phyloP scores from a whole-genome alignment of 1,139 yeast species.

The Candida dubliniensis region DNA sequence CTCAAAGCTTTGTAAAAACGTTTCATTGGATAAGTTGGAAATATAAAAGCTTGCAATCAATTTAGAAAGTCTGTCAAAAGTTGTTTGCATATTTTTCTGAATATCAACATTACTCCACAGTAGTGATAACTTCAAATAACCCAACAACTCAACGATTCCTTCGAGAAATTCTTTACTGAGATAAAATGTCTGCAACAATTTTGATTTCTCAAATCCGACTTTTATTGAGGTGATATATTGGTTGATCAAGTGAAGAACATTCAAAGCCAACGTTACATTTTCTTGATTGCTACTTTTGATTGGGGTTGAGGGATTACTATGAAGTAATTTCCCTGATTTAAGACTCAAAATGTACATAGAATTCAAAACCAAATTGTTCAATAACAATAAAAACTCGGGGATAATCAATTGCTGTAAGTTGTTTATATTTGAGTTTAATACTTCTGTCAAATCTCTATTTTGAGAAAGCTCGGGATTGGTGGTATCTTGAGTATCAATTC shows the following conservation, averaged over 20 bases:
- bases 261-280: slow-evolving; percentile 26
- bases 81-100: slow-evolving; percentile 19
- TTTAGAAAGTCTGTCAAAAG: slow-evolving; percentile 25
- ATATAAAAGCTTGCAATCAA: slow-evolving; percentile 35
- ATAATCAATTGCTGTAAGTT: slow-evolving; percentile 26
- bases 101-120: slow-evolving; percentile 26
- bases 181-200: slow-evolving; percentile 25
- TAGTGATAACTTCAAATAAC: slow-evolving; percentile 30
- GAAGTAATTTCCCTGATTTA: slow-evolving; percentile 36
- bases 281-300: slow-evolving; percentile 13
- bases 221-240: slow-evolving; percentile 33
- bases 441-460: slow-evolving; percentile 9
- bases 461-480: neutral
- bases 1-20: slow-evolving; percentile 23
- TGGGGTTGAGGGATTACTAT: slow-evolving; percentile 40
- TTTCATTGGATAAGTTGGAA: slow-evolving; percentile 23
- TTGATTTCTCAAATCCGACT: slow-evolving; percentile 28
- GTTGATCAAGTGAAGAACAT: slow-evolving; percentile 38
- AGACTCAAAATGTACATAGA: slow-evolving; percentile 34
- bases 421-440: slow-evolving; percentile 13
- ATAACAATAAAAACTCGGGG: slow-evolving; percentile 40
- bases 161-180: slow-evolving; percentile 37
- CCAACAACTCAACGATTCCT: slow-evolving; percentile 40
- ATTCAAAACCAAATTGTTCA: slow-evolving; percentile 41
- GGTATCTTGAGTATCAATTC: slow-evolving; percentile 23